Base-by-base conservation (phyloP, 768 basidiomycete genomes). In the Auricularia heimuer region DNA sequence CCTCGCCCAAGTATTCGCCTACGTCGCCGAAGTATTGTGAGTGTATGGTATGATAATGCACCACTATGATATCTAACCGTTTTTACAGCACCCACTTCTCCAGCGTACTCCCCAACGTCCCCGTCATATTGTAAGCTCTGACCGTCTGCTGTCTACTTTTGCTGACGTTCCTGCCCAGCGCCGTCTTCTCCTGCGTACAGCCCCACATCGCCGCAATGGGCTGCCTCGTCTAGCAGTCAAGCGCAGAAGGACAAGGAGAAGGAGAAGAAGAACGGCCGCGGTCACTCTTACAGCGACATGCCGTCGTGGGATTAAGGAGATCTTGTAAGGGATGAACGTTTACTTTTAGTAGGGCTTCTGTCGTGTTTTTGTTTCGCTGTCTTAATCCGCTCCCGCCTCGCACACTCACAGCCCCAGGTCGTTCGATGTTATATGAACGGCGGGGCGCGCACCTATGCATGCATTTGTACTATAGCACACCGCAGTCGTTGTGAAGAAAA, bases 1-100 rank as follows among this genome's bases (percentile, higher is more conserved):
- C 94, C 3, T 94, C 92, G 36, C 94, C 94, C 6, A 91, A 88
- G 71, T 97, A 94, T 75, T 94, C 92, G 11, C 95, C 95, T 2
- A 93, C 95, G 0, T 95, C 93, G 3, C 95, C 95, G 64, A 91
- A 89, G 83, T 93, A 92, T 74, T 93, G 92, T 92, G 76, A 68
- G 90, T 80, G 3, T 11, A 4, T 29, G 39, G 0, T 29, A 62
- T 24, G 29, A 12, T 45, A 10, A 1, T 29, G 3, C 33, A 35
- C 62, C 64, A n/a, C 35, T 12, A 29, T 12, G 39, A 6, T 21
- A 35, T 44, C 37, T 58, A 61, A 3, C 68, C 72, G 61, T 66
- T 67, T 65, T 61, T 65, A 4, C 69, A 93, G 91, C 91, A 65
- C 91, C 91, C 16, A 90, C 91, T 7, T 93, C 91, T 3, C 91